Percentiles rank a stretch among this genome's conserved stretches.
Evolutionary conservation across 106 monocot genomes (phyloP).

Genomic region (Dendrobium huoshanense): DNA sequence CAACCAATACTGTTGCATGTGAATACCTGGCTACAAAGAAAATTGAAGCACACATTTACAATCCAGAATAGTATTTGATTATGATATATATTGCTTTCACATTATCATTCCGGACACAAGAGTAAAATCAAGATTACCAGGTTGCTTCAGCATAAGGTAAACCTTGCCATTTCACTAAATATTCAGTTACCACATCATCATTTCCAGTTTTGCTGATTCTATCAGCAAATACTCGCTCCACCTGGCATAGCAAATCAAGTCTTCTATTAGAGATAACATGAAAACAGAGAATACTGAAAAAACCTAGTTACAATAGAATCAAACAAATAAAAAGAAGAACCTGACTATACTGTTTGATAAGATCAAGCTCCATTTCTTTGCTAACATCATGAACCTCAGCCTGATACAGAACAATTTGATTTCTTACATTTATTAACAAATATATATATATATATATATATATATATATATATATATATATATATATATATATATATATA

Average conservation of each 20-base stretch:
- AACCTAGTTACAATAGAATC: neutral
- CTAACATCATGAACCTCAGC: constrained; percentile 97
- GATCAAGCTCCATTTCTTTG: constrained; percentile 98
- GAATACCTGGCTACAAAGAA: neutral
- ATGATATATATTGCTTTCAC: neutral
- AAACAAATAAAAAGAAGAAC: constrained; percentile 27
- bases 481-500: too few relatives aligned
- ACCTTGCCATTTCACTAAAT: constrained; percentile 98
- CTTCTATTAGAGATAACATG: constrained; percentile 10
- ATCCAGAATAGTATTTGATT: neutral
- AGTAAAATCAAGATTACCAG: constrained; percentile 42
- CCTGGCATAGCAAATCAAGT: constrained; percentile 35
- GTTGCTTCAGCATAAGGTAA: constrained; percentile 99
- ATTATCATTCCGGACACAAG: neutral
- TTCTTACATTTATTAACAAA: neutral
- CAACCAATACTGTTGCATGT: neutral
- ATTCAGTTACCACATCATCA: constrained; percentile 87
- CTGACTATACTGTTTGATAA: constrained; percentile 96
- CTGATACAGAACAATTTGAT: constrained; percentile 25
- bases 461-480: too few relatives aligned
- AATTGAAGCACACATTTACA: neutral
- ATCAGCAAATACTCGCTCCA: constrained; percentile 95
- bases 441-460: neutral
- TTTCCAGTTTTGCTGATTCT: constrained; percentile 60
- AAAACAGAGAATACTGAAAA: neutral